Evolutionary conservation across 805 yeast genomes (phyloP).

Genomic region (Alloascoidea hylecoeti): DNA sequence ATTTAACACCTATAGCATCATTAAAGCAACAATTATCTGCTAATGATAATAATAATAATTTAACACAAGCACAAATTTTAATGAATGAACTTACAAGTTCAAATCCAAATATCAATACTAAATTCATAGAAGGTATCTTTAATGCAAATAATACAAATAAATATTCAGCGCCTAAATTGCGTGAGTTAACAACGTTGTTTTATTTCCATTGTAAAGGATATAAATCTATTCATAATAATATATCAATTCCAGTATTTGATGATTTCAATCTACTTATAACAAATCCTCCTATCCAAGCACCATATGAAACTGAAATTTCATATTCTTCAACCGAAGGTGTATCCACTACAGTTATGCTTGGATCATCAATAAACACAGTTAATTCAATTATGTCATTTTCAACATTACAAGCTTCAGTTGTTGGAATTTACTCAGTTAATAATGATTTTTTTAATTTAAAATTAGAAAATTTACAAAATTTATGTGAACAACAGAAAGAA

Average conservation of each 20-base stretch:
- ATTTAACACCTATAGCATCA: conserved; percentile 29
- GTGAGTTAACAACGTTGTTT: not conserved
- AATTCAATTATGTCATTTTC: not conserved
- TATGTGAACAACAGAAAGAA: conserved; percentile 5
- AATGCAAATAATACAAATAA: conserved; percentile 19
- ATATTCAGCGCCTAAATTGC: conserved; percentile 6
- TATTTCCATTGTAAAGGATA: not conserved
- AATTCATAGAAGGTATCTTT: conserved; percentile 9
- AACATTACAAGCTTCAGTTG: conserved; percentile 25
- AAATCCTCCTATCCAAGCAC: not conserved
- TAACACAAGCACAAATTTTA: conserved; percentile 13
- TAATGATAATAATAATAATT: conserved; percentile 15
- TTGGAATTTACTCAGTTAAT: conserved; percentile 22
- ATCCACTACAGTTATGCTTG: not conserved
- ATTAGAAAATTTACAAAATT: not conserved
- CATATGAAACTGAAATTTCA: not conserved
- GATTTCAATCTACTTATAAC: not conserved
- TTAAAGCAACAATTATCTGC: conserved; percentile 9
- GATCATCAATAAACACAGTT: conserved; percentile 2
- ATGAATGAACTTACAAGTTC: conserved; percentile 18
- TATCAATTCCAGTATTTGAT: not conserved
- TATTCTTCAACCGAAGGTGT: not conserved
- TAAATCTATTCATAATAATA: not conserved
- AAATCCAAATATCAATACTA: conserved; percentile 13
- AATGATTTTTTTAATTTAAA: conserved; percentile 10